phyloP scores from a whole-genome alignment of 2,329 filamentous ascomycete genomes.

The Diaporthe longicolla region DNA sequence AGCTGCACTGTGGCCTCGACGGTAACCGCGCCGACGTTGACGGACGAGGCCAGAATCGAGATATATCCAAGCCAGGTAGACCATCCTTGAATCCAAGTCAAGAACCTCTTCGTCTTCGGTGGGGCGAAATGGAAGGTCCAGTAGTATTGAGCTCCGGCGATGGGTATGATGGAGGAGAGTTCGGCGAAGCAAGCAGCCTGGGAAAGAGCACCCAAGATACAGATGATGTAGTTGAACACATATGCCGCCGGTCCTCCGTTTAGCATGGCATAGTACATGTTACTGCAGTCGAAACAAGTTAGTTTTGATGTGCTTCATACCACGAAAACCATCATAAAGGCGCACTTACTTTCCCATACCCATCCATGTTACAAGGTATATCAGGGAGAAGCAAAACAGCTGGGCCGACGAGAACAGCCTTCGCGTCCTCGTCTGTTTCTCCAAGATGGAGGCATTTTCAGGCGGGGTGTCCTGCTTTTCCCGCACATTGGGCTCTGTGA shows the following conservation, averaged over 20 bases:
- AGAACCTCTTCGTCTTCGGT: background rate
- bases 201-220: background rate
- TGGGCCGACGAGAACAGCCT: slow-evolving; percentile 2
- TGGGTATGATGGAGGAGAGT: slow-evolving; percentile 5
- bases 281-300: background rate
- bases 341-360: slow-evolving; percentile 4
- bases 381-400: slow-evolving; percentile 6
- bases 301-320: background rate
- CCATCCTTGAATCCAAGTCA: background rate
- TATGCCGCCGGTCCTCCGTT: background rate
- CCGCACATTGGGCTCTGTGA: background rate
- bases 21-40: background rate
- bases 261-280: slow-evolving; percentile 2
- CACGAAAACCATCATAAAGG: background rate
- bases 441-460: slow-evolving; percentile 8
- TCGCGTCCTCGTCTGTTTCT: slow-evolving; percentile 7
- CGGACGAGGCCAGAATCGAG: background rate
- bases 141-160: background rate
- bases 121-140: background rate
- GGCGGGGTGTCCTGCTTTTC: background rate
- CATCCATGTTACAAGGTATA: slow-evolving; percentile 5
- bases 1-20: background rate
- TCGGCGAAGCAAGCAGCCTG: slow-evolving; percentile 11
- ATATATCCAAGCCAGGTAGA: background rate
- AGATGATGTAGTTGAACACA: slow-evolving; percentile 14